Evolutionary conservation across 768 basidiomycete genomes (phyloP).

Genomic region (Candolleomyces eurysporus): DNA sequence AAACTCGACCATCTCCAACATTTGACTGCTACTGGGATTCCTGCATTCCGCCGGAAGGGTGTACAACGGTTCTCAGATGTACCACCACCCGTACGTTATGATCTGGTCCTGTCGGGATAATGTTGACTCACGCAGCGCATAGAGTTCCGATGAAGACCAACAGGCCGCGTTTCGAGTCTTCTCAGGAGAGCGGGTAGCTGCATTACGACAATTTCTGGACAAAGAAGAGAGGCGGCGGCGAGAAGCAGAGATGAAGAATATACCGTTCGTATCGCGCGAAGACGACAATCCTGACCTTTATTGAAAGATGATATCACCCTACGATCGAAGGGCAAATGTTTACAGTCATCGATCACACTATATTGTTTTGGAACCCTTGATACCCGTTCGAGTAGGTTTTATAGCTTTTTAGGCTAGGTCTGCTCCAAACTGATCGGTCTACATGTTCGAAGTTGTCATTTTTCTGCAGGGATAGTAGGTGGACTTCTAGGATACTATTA

Average conservation of each 20-base stretch:
- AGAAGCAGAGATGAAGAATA: conserved; percentile 57
- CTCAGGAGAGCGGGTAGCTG: conserved; percentile 60
- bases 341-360: background rate
- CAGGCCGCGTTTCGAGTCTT: conserved; percentile 77
- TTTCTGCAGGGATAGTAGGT: no score
- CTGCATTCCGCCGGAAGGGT: conserved; percentile 67
- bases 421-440: no score
- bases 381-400: background rate
- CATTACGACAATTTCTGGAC: conserved; percentile 67
- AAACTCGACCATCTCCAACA: conserved; percentile 62
- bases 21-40: conserved; percentile 78
- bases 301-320: conserved; percentile 25
- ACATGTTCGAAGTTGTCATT: no score
- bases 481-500: no score
- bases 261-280: conserved; percentile 56
- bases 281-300: conserved; percentile 67
- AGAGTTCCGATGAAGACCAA: conserved; percentile 70
- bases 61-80: conserved; percentile 74
- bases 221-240: conserved; percentile 47
- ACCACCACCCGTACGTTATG: conserved; percentile 56
- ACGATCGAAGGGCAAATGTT: background rate
- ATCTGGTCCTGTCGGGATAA: conserved; percentile 2
- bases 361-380: background rate
- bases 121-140: conserved; percentile 8
- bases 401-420: no score